phyloP scores from a whole-genome alignment of 2,329 filamentous ascomycete species.

The Didymella keratinophila region DNA sequence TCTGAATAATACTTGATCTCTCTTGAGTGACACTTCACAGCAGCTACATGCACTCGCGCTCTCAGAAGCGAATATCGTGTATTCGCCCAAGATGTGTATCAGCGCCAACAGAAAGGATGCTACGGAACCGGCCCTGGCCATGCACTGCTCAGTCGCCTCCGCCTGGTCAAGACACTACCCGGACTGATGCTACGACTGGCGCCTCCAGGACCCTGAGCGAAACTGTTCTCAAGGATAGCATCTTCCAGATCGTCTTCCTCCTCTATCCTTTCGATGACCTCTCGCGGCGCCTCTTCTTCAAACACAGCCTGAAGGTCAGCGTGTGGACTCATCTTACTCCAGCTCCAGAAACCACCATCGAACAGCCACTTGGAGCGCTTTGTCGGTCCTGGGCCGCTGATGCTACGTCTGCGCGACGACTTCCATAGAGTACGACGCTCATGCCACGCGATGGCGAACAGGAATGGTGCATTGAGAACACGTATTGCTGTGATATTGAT shows the following conservation, averaged over 20 bases:
- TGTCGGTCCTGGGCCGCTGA: constrained; percentile 45
- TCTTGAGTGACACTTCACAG: too few relatives aligned
- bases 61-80: not conserved
- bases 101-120: not conserved
- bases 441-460: constrained; percentile 73
- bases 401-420: constrained; percentile 47
- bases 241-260: constrained; percentile 59
- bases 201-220: constrained; percentile 30
- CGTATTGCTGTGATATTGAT: constrained; percentile 82
- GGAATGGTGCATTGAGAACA: constrained; percentile 75
- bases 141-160: constrained; percentile 48
- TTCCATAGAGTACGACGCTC: constrained; percentile 76
- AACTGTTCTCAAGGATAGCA: constrained; percentile 54
- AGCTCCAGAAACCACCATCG: constrained; percentile 54
- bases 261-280: constrained; percentile 57
- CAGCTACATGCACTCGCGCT: not conserved
- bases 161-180: constrained; percentile 38
- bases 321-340: constrained; percentile 71
- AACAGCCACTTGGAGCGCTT: constrained; percentile 59
- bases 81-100: not conserved
- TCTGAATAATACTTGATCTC: not conserved
- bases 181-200: constrained; percentile 40
- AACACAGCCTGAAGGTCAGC: constrained; percentile 77
- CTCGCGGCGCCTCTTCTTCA: constrained; percentile 71
- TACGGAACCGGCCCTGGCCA: constrained; percentile 39